Percentiles rank a stretch among this genome's conserved stretches.
phyloP scores from a whole-genome alignment of 2,329 filamentous ascomycete species.

The Fusarium bactridioides region DNA sequence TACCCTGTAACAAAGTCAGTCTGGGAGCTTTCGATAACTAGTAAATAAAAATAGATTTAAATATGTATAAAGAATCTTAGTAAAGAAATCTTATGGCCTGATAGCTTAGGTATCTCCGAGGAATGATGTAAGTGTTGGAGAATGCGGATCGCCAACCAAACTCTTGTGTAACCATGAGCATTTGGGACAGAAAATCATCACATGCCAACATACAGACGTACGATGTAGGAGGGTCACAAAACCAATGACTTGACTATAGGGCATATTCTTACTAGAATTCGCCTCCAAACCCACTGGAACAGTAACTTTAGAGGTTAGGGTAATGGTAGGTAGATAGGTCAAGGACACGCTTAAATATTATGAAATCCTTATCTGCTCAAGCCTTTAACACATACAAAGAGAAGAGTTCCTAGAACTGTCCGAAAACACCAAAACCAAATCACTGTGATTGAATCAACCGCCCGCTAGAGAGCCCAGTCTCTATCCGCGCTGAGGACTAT shows the following conservation, averaged over 20 bases:
- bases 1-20: not conserved
- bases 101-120: not conserved
- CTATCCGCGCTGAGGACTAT: slow-evolving; percentile 33
- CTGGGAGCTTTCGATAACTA: not conserved
- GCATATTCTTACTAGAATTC: not conserved
- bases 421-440: not conserved
- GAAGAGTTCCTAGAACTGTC: not conserved
- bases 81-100: too few species aligned
- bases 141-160: not conserved
- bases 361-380: not conserved
- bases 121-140: too few species aligned
- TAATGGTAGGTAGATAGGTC: not conserved
- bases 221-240: not conserved
- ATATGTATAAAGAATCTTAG: too few species aligned
- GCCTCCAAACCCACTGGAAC: not conserved
- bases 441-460: not conserved
- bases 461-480: not conserved
- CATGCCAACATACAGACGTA: not conserved
- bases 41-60: not conserved
- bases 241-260: not conserved
- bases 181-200: not conserved
- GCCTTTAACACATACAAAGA: not conserved
- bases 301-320: not conserved
- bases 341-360: not conserved
- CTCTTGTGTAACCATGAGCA: not conserved